Base-by-base conservation (phyloP, 805 yeast genomes). In the Suhomyces sp. region DNA sequence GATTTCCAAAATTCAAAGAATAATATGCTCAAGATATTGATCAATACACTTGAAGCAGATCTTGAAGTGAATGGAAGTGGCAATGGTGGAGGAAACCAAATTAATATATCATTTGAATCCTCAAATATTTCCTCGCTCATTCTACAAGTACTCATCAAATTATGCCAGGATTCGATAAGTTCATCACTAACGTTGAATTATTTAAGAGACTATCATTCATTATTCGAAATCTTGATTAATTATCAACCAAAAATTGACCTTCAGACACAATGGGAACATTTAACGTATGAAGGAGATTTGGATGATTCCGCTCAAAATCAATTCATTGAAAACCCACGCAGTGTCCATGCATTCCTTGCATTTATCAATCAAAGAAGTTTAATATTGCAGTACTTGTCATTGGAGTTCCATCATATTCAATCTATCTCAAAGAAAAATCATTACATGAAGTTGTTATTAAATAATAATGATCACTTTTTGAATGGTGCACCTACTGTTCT, bases 401-500 rank as follows among this genome's bases (percentile, higher is more conserved):
- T 83, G 35, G 95, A 88, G 44, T 66, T 91, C n/a, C 88, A 83
- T 51, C 71, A 71, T 36, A 64, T 76, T 10, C 65, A 73, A 6
- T 66, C 82, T 6, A 48, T 78, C 24, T 61, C 83, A 18, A 60
- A 78, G 46, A 68, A 76, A 38, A 63, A 72, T 27, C 60, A 65
- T 16, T 82, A 83, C 44, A 64, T 81, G 17, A 65, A 72, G 4
- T 48, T 68, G 4, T 60, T 88, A 14, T 76, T 81, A 26, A 72
- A 72, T 41, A 26, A 18, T n/a, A 68, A 68, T 8, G 60, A 66
- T 24, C 72, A 73, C 12, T 70, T 67, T 40, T 63, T 75, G 17
- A 60, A 74, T 38, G 84, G 83, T 1, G 72, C 88, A 0, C 82
- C 91, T 0, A 80, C 77, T 41, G 63, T 86, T 1, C 65, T 88